phyloP scores from a whole-genome alignment of 176 grass and related monocot genomes.

The Poa annua region DNA sequence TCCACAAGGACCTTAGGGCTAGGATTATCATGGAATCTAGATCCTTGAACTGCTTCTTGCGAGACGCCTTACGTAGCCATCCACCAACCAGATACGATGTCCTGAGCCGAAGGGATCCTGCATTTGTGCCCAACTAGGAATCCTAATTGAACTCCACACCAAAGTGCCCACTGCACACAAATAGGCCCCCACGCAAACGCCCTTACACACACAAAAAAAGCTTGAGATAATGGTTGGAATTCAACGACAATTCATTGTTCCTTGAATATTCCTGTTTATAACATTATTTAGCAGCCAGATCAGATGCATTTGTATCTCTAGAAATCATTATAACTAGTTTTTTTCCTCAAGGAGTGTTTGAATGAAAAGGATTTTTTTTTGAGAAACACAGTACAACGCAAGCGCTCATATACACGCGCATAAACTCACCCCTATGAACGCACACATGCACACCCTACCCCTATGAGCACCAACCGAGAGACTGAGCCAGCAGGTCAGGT shows the following conservation, averaged over 20 bases:
- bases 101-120: neutral
- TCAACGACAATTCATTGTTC: neutral
- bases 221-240: neutral
- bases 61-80: neutral
- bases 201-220: neutral
- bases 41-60: neutral
- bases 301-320: neutral
- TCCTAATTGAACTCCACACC: neutral
- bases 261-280: slow-evolving; percentile 5
- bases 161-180: neutral
- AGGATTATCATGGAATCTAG: neutral
- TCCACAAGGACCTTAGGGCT: neutral
- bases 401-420: too few relatives aligned
- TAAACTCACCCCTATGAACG: too few relatives aligned
- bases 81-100: neutral
- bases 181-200: neutral
- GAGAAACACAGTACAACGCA: too few relatives aligned
- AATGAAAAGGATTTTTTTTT: neutral
- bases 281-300: neutral
- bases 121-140: neutral
- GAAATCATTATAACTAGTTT: neutral
- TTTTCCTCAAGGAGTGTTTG: neutral
- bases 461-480: too few relatives aligned
- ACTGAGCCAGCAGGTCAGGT: too few relatives aligned
- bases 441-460: too few relatives aligned